Evolutionary conservation across 495 filamentous ascomycete species (phyloP).

Genomic region (Hypoxylon fuscum): DNA sequence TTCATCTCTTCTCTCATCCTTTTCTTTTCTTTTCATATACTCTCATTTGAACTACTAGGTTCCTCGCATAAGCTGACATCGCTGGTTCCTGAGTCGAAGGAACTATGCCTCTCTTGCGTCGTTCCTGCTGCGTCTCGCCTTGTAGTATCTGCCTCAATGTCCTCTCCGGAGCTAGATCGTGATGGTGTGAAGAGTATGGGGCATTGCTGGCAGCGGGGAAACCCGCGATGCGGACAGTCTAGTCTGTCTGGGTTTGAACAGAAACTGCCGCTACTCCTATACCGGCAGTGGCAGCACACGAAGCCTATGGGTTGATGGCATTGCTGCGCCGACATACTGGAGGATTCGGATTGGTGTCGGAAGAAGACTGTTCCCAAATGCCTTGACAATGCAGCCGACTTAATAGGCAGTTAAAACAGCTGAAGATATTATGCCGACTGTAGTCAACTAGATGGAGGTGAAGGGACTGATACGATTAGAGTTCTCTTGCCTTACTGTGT

Average conservation of each 20-base stretch:
- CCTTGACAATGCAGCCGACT: background rate
- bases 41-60: background rate
- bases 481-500: background rate
- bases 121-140: background rate
- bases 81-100: constrained; percentile 19
- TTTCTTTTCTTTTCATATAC: no score
- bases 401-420: background rate
- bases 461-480: no score
- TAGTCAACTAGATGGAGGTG: no score
- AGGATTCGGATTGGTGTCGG: background rate
- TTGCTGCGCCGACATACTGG: constrained; percentile 7
- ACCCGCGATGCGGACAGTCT: constrained; percentile 27
- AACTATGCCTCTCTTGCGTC: constrained; percentile 6
- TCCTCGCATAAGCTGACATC: background rate
- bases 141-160: background rate
- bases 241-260: constrained; percentile 34
- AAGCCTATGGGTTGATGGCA: constrained; percentile 39
- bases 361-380: background rate
- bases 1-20: background rate
- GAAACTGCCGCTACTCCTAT: constrained; percentile 32
- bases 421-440: no score
- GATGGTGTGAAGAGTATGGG: constrained; percentile 30
- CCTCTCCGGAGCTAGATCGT: background rate
- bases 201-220: constrained; percentile 30
- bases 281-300: constrained; percentile 36